Evolutionary conservation across 2,329 filamentous ascomycete genomes (phyloP).

Genomic region (Ophiostoma fasciatum): DNA sequence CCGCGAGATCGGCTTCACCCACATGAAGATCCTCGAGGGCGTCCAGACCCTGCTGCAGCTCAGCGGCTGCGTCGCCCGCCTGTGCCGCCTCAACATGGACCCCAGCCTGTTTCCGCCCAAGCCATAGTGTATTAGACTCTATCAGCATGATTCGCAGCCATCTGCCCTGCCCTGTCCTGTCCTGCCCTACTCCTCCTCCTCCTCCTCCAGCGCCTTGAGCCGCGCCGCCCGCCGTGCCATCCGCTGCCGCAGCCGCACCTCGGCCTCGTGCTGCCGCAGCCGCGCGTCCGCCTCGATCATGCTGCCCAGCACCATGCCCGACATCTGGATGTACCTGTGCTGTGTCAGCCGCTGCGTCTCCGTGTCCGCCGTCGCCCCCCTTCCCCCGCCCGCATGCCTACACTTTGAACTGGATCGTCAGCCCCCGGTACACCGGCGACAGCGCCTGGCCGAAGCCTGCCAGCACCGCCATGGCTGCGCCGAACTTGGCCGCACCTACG

Average conservation of each 20-base stretch:
- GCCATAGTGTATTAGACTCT: neutral
- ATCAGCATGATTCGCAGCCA: too few relatives aligned
- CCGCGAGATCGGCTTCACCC: conserved; percentile 95
- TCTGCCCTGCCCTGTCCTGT: neutral
- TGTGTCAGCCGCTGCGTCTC: neutral
- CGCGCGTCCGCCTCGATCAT: conserved; percentile 62
- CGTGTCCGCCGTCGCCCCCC: neutral
- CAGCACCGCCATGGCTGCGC: conserved; percentile 46
- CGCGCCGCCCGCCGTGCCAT: conserved; percentile 44
- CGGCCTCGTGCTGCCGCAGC: conserved; percentile 51
- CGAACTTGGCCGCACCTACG: conserved; percentile 58
- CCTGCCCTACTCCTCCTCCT: conserved; percentile 5
- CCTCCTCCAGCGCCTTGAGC: conserved; percentile 8
- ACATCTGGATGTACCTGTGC: conserved; percentile 64
- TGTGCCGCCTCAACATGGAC: conserved; percentile 96
- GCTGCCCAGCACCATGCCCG: conserved; percentile 66
- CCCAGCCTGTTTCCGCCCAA: conserved; percentile 54
- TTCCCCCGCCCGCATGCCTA: conserved; percentile 24
- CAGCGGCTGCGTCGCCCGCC: conserved; percentile 76
- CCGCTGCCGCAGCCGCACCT: conserved; percentile 49
- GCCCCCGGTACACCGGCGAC: conserved; percentile 56
- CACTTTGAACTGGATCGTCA: conserved; percentile 68
- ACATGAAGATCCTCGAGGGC: conserved; percentile 98
- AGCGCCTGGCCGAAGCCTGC: conserved; percentile 46
- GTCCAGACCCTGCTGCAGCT: conserved; percentile 91